These are phyloP conservation scores for Tylopilus vinaceipallidus DNA, from an alignment of 768 basidiomycete species.

Conservation along the genomic window DNA sequence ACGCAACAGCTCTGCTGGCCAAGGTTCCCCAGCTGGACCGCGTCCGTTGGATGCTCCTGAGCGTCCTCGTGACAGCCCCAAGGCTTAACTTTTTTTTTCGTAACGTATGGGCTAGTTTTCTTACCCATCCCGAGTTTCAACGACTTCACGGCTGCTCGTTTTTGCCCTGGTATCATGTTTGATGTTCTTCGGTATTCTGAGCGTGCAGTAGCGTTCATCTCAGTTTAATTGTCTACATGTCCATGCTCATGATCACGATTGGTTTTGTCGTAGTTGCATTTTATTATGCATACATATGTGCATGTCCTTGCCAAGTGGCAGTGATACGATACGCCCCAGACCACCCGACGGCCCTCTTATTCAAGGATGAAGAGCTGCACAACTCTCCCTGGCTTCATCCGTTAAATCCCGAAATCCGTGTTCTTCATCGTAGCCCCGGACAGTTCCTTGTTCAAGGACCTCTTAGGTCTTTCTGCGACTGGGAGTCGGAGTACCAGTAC, in stretches of 20 bases:
- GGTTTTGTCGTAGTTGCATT: slow-evolving; percentile 10
- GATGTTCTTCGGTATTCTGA: slow-evolving; percentile 10
- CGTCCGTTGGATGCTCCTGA: slow-evolving; percentile 31
- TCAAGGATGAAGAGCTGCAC: too few relatives aligned
- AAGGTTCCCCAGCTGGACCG: slow-evolving; percentile 50
- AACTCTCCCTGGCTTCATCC: too few relatives aligned
- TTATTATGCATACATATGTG: slow-evolving; percentile 2
- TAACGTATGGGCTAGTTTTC: slow-evolving; percentile 7
- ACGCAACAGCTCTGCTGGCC: slow-evolving; percentile 49
- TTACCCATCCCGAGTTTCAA: slow-evolving; percentile 8
- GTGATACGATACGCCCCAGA: too few relatives aligned
- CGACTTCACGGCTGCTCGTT: slow-evolving; percentile 12
- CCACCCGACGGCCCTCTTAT: too few relatives aligned
- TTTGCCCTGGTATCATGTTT: slow-evolving; percentile 16
- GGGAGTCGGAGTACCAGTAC: too few relatives aligned
- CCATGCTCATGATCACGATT: not conserved
- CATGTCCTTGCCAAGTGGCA: too few relatives aligned
- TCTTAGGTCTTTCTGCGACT: too few relatives aligned
- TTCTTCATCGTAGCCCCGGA: too few relatives aligned
- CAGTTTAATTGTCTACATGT: slow-evolving; percentile 19
- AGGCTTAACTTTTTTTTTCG: slow-evolving; percentile 17
- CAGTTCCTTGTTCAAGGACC: too few relatives aligned
- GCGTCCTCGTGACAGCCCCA: slow-evolving; percentile 25
- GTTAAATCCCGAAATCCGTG: too few relatives aligned
- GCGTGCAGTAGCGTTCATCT: slow-evolving; percentile 17